Evolutionary conservation across 2,329 filamentous ascomycete species (phyloP), one percentile per base, ranked within the genome.

Genomic region (Madurella fahalii): DNA sequence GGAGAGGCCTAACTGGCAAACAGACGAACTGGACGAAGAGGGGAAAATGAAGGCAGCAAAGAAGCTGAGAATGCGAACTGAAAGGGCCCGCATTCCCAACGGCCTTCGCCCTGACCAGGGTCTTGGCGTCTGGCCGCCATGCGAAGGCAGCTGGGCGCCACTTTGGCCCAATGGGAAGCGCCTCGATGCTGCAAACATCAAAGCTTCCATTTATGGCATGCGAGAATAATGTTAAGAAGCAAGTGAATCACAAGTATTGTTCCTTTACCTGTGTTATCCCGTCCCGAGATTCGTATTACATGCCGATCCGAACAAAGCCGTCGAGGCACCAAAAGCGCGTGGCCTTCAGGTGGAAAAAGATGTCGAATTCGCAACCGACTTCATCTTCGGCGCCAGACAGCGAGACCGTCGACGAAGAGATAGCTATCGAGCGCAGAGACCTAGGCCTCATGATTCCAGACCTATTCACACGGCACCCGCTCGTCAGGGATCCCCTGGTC

Each of bases 401-500:
- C 45, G 59, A 60, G 32, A 16, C 31, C 31, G 58, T 60, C 9
- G 65, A 68, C 47, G 64, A 66, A 47, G 65, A 65, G 40, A 57
- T 61, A 48, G 53, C 64, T 52, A 57, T 60, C 34, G 45, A 54
- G 44, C 31, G 40, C 45, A 34, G 30, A 45, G 45, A 49, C 9
- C 49, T 42, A 12, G 42, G 34, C 30, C 20, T 58, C 52, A 70
- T 69, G 68, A 66, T 85, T 31, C 82, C 84, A 16, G 72, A 74
- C 45, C 70, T 87, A 53, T 87, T 85, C 69, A 81, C 76, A 8
- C 70, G 68, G 15, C 71, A 72, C 40, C 85, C 88, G 12, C 76
- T 77, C 16, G 81, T 95, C 61, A 76, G 74, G 52, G 91, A 95
- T 66, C 60, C 65, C 15, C 76, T 92, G 48, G 68, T 73, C 47